Evolutionary conservation across 345 rosid species (phyloP).

Genomic region (Erodium maritimum): DNA sequence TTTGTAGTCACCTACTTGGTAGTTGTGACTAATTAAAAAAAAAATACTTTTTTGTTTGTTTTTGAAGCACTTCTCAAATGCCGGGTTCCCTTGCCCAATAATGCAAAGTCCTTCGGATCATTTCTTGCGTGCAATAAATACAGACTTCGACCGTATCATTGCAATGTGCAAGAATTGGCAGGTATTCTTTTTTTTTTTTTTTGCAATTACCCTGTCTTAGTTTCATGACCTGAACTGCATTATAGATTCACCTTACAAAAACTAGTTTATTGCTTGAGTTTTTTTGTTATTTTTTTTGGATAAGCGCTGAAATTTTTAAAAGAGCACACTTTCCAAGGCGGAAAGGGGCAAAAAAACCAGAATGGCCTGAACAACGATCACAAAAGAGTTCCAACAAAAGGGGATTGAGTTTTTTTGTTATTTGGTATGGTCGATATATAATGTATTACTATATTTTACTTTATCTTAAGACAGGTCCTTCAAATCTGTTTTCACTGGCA

Average conservation of each 20-base stretch:
- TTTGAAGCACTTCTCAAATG: constrained; percentile 93
- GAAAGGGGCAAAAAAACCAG: no score
- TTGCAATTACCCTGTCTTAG: neutral
- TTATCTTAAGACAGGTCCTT: no score
- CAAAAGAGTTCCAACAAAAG: no score
- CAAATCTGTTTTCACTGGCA: no score
- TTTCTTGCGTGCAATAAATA: constrained; percentile 92
- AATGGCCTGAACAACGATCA: no score
- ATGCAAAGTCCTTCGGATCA: constrained; percentile 99
- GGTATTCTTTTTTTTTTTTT: constrained; percentile 31
- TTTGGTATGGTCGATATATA: no score
- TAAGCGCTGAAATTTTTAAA: no score
- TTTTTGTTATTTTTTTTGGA: neutral
- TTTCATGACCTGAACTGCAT: neutral
- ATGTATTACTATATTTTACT: no score
- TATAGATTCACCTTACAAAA: neutral
- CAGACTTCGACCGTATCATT: constrained; percentile 95
- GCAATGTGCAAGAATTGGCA: constrained; percentile 99
- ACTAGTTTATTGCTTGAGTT: neutral
- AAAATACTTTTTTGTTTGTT: constrained; percentile 13
- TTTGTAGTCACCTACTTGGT: neutral
- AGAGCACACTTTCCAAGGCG: no score
- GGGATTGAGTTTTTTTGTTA: no score
- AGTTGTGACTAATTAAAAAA: constrained; percentile 13
- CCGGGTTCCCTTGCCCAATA: constrained; percentile 99